Conservation (phyloP, 176 grass and related monocot species). For the Aegilops speltoides region DNA sequence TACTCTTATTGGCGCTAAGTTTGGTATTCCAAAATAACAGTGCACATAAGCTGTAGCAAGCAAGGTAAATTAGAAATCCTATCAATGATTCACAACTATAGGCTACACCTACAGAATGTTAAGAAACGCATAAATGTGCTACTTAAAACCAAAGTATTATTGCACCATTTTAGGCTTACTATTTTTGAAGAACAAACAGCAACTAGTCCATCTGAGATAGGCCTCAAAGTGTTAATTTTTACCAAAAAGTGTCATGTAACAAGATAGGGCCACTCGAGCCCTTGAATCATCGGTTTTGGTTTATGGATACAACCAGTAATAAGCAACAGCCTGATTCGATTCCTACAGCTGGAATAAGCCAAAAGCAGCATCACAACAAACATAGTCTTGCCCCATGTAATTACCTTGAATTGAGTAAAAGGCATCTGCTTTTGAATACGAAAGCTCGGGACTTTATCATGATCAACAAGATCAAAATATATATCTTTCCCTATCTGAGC, state of each 20-base stretch:
- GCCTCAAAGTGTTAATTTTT: conserved; percentile 5
- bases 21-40: background rate
- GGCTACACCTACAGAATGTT: background rate
- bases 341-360: background rate
- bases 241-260: background rate
- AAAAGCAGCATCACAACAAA: conserved; percentile 13
- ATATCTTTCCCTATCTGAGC: conserved; percentile 93
- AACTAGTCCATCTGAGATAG: background rate
- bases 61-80: conserved; percentile 16
- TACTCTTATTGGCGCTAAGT: conserved; percentile 13
- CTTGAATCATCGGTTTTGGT: conserved; percentile 6
- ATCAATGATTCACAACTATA: conserved; percentile 13
- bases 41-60: conserved; percentile 1
- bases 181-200: conserved; percentile 10
- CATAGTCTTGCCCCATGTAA: background rate
- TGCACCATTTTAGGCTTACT: background rate
- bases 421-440: conserved; percentile 92
- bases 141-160: background rate
- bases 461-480: conserved; percentile 98
- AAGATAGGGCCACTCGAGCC: conserved; percentile 1
- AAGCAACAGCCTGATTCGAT: background rate
- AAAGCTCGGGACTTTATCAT: conserved; percentile 96
- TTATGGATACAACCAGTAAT: background rate
- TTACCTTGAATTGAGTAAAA: conserved; percentile 93
- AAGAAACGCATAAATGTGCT: background rate